phyloP scores from a whole-genome alignment of 202 grass and related monocot species.

The Digitaria exilis region DNA sequence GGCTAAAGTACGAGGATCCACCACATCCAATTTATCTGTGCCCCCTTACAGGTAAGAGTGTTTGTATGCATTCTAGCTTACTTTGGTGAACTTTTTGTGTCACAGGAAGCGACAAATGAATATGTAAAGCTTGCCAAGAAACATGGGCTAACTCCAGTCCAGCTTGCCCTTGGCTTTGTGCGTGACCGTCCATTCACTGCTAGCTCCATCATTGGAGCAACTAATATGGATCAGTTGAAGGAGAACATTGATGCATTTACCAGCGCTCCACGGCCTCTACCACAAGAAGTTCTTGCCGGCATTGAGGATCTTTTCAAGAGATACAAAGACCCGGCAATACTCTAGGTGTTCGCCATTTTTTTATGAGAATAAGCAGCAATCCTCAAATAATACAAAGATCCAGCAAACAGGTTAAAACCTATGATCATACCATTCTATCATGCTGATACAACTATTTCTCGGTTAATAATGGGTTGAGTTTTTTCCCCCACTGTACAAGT shows the following conservation, averaged over 20 bases:
- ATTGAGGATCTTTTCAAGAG: constrained; percentile 80
- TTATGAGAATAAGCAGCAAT: not conserved
- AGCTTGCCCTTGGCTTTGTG: constrained; percentile 84
- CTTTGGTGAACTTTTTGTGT: not conserved
- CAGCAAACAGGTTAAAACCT: constrained; percentile 2
- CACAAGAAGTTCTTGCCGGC: constrained; percentile 50
- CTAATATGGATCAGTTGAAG: constrained; percentile 78
- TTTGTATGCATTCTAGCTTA: not conserved
- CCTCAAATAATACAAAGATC: not conserved
- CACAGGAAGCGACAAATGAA: constrained; percentile 67
- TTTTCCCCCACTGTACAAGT: too few relatives aligned
- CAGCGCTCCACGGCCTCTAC: constrained; percentile 57
- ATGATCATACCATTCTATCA: not conserved
- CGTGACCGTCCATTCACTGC: constrained; percentile 72
- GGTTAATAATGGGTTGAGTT: not conserved
- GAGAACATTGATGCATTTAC: constrained; percentile 79
- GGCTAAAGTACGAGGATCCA: constrained; percentile 67
- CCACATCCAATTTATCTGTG: not conserved
- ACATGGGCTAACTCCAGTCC: constrained; percentile 75
- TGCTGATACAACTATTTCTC: not conserved
- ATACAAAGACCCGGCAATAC: constrained; percentile 80
- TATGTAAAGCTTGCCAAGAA: constrained; percentile 77
- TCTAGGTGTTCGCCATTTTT: constrained; percentile 34
- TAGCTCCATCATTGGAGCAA: constrained; percentile 86
- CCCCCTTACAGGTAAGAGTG: not conserved